These are phyloP conservation scores for Colletotrichum eleusines DNA, from an alignment of 2,329 filamentous ascomycete genomes.

Conservation along the genomic window DNA sequence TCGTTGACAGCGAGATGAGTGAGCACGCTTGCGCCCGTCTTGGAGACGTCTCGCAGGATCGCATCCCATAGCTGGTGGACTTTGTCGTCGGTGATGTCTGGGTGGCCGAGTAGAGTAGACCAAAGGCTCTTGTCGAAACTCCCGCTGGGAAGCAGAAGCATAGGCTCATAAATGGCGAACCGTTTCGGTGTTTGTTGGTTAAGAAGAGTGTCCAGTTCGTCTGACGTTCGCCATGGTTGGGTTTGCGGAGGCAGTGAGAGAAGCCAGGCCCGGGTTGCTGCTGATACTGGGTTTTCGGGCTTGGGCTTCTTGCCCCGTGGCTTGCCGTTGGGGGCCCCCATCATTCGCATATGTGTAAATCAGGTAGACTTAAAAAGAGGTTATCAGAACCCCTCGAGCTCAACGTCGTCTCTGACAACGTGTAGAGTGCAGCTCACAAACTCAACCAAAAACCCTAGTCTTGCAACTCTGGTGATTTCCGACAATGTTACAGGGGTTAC, in stretches of 20 bases:
- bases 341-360: neutral
- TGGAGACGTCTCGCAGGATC: constrained; percentile 62
- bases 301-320: constrained; percentile 45
- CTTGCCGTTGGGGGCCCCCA: constrained; percentile 38
- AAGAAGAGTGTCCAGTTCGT: constrained; percentile 50
- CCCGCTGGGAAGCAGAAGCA: constrained; percentile 70
- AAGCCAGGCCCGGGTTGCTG: constrained; percentile 54
- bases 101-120: constrained; percentile 51
- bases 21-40: constrained; percentile 54
- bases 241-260: constrained; percentile 43
- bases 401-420: neutral
- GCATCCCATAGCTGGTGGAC: constrained; percentile 58
- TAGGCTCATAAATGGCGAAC: constrained; percentile 71
- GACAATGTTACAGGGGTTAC: constrained; percentile 23
- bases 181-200: constrained; percentile 63
- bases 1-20: constrained; percentile 73
- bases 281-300: constrained; percentile 52
- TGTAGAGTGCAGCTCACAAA: neutral
- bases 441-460: neutral
- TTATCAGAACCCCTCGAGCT: neutral
- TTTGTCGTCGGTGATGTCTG: constrained; percentile 43
- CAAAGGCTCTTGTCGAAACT: constrained; percentile 63
- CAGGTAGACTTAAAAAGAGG: neutral
- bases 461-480: constrained; percentile 6
- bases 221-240: constrained; percentile 24